These are phyloP conservation scores for Cinchona pubescens DNA, from an alignment of 257 asterid genomes.

Conservation along the genomic window DNA sequence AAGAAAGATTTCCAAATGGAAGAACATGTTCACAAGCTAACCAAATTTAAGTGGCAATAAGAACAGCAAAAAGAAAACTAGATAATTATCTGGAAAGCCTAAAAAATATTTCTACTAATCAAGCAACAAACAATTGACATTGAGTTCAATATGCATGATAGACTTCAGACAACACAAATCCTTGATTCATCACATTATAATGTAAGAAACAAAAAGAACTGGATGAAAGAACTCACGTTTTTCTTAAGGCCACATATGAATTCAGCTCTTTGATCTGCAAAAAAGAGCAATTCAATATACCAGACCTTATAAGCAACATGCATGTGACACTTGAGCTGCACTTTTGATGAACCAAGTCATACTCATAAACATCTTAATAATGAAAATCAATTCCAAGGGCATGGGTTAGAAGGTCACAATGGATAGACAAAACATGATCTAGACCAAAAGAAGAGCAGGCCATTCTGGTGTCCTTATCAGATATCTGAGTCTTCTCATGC, in stretches of 20 bases:
- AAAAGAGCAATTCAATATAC: constrained; percentile 11
- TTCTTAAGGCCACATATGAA: constrained; percentile 90
- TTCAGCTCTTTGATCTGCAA: constrained; percentile 95
- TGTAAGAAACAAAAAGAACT: constrained; percentile 18
- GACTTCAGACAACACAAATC: background rate
- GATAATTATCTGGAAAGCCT: background rate
- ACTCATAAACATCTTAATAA: background rate
- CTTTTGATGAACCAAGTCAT: background rate
- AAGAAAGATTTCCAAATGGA: background rate
- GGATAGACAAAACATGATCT: background rate
- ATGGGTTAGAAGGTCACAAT: background rate
- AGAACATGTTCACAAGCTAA: background rate
- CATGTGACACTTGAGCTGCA: background rate
- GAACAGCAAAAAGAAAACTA: background rate
- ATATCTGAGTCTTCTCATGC: background rate
- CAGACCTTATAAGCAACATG: background rate
- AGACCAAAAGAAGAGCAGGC: background rate
- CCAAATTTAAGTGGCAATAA: background rate
- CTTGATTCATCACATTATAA: background rate
- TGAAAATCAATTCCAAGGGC: background rate
- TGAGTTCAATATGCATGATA: background rate
- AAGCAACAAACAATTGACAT: background rate
- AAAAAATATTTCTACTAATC: background rate
- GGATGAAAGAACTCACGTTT: constrained; percentile 63
- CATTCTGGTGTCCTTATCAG: background rate